Evolutionary conservation across 2,329 filamentous ascomycete genomes (phyloP).

Genomic region (Rutstroemia sydowiana): DNA sequence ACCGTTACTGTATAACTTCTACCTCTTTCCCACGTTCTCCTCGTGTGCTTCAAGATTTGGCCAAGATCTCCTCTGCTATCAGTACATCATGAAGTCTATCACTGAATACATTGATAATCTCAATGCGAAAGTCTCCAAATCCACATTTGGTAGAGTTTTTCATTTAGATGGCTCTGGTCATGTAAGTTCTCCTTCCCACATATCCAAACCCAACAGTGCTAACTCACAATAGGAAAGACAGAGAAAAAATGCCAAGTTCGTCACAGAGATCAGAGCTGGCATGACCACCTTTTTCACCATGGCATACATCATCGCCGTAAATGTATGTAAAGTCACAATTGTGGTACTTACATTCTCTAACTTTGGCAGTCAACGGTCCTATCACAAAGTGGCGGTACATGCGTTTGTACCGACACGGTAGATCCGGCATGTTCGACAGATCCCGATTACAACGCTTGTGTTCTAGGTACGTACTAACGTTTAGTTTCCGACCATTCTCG

Average conservation of each 20-base stretch:
- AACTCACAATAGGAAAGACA: conserved; percentile 48
- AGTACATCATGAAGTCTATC: conserved; percentile 5
- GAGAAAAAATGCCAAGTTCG: conserved; percentile 62
- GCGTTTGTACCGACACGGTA: conserved; percentile 44
- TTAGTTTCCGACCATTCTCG: background rate
- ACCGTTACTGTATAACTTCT: conserved; percentile 16
- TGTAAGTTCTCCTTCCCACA: conserved; percentile 39
- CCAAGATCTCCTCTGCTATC: background rate
- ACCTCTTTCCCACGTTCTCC: conserved; percentile 17
- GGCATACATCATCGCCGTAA: conserved; percentile 78
- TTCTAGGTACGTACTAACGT: conserved; percentile 27
- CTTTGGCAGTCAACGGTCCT: conserved; percentile 57
- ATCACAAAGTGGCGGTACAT: conserved; percentile 69
- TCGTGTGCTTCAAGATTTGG: conserved; percentile 9
- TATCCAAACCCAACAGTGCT: background rate
- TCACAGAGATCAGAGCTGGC: conserved; percentile 71
- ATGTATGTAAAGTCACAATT: conserved; percentile 36
- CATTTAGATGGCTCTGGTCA: conserved; percentile 61
- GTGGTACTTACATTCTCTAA: background rate
- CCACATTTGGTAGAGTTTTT: conserved; percentile 53
- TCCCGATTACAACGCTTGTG: conserved; percentile 36
- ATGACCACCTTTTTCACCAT: conserved; percentile 75
- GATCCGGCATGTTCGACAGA: conserved; percentile 26
- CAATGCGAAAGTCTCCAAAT: conserved; percentile 34
- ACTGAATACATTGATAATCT: conserved; percentile 18